Evolutionary conservation across 108 stramenopile genomes (phyloP), one percentile per base, ranked within the genome.

Genomic region (Nannochloropsis gaditana): DNA sequence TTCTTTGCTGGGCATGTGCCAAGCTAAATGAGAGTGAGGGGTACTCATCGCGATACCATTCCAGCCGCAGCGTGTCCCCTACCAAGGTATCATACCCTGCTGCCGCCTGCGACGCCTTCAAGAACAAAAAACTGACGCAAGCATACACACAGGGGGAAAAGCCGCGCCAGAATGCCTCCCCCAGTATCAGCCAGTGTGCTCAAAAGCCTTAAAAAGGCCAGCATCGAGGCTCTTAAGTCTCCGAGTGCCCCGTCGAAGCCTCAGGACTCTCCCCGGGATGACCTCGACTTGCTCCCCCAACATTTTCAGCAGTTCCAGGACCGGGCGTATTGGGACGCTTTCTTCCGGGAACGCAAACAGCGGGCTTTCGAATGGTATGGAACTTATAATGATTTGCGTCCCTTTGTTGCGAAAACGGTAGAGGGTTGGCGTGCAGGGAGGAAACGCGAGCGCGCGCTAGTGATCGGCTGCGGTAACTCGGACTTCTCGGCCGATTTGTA

Each of bases 311-410:
- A 82, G 4, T 82, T 82, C 82, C 82, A 45, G 43, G 45, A 82
- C 19, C 43, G 45, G 82, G 9, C 43, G 4, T 82, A 82, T 21
- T 82, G 82, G 82, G 82, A 82, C 45, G 9, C 43, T 21, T 82
- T 82, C 82, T 82, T 82, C 9, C 82, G 82, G 9, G 82, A 82
- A 21, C 43, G 82, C 19, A 45, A 45, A 21, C 3, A 82, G 44
- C 19, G 19, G 43, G 82, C 82, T 15, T 82, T 82, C 21, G 82
- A 82, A 82, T 82, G 82, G 82, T 82, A 82, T 82, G 82, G 59
- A 0, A 73, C 59, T n/a, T 73, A 73, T 0, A n/a, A 73, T 15
- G 59, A 73, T 15, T n/a, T 73, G 15, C 59, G 59, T 4, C 59
- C 59, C 19, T 73, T 73, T 8, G 59, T 73, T 15, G 59, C 59